Base-by-base conservation (phyloP, 495 filamentous ascomycete genomes). In the Lichenothelia convexa region DNA sequence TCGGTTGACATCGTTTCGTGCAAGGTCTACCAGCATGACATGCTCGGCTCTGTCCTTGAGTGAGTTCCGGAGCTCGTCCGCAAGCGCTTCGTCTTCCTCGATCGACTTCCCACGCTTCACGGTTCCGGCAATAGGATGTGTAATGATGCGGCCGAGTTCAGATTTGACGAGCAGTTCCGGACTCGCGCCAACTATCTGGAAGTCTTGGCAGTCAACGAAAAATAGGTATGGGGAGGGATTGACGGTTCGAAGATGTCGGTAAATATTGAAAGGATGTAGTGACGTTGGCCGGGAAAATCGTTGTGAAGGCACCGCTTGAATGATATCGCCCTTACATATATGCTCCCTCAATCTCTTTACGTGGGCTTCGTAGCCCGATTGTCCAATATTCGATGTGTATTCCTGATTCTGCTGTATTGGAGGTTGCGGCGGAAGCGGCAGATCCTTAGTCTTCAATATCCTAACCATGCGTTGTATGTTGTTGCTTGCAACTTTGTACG, bases 21-120 rank as follows among this genome's bases (percentile, higher is more conserved):
- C 89, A 15, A 97, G 65, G 52, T 97, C 89, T n/a, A 97, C 89
- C 29, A 97, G 66, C 89, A 97, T 97, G 48, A 97, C 89, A 60
- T 94, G 89, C 58, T 95, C 89, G 30, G 89, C 89, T 38, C 89
- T 72, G 59, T 97, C 89, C 54, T 97, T 97, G 15, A 92, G 64
- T 36, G 78, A 85, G 39, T 64, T 64, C 21, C 73, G 68, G 31
- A 97, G 72, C 51, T 83, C 75, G 17, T 74, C 62, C 1, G 91
- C 85, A 11, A 97, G 71, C 11, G 51, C 57, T 33, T 75, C 74
- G 55, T 97, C 89, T 40, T 92, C 80, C 49, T 80, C 78, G 0
- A 68, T 60, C 8, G 75, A 80, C 48, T 70, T 73, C 36, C 86
- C 89, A 38, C 91, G 73, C 56, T 75, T 79, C 39, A 95, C 85